Conservation (phyloP, 148 eudicot genomes). For the Rhododendron molle region DNA sequence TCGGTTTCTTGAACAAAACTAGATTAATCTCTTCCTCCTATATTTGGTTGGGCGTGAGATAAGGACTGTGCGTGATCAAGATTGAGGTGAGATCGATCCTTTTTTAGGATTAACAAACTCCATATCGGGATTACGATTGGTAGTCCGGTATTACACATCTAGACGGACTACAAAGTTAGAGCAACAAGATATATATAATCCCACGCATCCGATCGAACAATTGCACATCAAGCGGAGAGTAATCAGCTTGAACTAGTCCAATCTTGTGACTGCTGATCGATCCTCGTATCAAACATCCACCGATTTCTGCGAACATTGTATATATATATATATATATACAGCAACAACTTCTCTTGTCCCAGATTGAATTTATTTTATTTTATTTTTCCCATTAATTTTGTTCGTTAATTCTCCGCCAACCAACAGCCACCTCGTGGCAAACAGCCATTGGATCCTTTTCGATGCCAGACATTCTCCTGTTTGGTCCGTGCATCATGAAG, state of each 20-base stretch:
- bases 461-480: neutral
- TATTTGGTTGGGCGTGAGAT: too few species aligned
- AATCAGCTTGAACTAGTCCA: neutral
- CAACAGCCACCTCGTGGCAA: neutral
- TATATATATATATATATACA: too few species aligned
- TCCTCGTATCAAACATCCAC: too few species aligned
- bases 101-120: neutral
- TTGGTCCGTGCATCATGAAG: neutral
- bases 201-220: too few species aligned
- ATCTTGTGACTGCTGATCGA: neutral
- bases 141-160: neutral
- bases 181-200: too few species aligned
- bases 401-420: neutral
- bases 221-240: too few species aligned
- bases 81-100: too few species aligned
- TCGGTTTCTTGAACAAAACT: too few species aligned
- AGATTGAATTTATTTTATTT: neutral
- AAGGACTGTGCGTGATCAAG: too few species aligned
- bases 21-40: too few species aligned
- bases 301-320: too few species aligned
- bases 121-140: neutral
- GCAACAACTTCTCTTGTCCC: neutral
- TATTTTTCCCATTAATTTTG: neutral
- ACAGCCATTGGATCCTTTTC: neutral
- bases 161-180: too few species aligned